phyloP scores from a whole-genome alignment of 2,329 filamentous ascomycete species.

The Didymella glomerata region DNA sequence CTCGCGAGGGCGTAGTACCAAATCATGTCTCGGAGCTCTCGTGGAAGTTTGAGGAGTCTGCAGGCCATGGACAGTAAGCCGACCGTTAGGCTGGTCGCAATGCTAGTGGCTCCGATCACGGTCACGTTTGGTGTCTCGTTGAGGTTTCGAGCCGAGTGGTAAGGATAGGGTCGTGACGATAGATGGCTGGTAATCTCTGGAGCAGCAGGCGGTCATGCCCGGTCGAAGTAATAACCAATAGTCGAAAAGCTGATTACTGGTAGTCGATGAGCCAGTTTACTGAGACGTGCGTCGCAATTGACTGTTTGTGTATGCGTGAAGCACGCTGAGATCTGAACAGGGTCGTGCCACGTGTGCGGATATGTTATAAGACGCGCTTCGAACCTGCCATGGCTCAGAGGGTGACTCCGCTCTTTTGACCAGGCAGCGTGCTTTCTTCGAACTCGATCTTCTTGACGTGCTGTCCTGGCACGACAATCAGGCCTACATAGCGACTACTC shows the following conservation, averaged over 20 bases:
- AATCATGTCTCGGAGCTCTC: constrained; percentile 3
- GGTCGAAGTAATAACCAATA: too few species aligned
- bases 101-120: not conserved
- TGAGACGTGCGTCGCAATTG: not conserved
- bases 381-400: constrained; percentile 26
- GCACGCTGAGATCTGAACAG: not conserved
- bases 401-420: constrained; percentile 35
- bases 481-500: constrained; percentile 84
- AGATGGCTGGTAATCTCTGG: not conserved
- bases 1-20: constrained; percentile 6
- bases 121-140: not conserved
- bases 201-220: not conserved
- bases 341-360: not conserved
- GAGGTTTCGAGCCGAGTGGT: not conserved
- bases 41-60: constrained; percentile 5
- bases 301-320: not conserved
- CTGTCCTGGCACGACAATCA: constrained; percentile 87
- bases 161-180: not conserved
- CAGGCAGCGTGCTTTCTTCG: constrained; percentile 64
- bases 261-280: not conserved
- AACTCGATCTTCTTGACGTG: constrained; percentile 89
- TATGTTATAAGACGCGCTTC: not conserved
- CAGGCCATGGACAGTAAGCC: not conserved
- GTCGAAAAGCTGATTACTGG: not conserved
- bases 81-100: not conserved